Conservation (phyloP, 2,329 filamentous ascomycete genomes). For the Colletotrichum lupini region DNA sequence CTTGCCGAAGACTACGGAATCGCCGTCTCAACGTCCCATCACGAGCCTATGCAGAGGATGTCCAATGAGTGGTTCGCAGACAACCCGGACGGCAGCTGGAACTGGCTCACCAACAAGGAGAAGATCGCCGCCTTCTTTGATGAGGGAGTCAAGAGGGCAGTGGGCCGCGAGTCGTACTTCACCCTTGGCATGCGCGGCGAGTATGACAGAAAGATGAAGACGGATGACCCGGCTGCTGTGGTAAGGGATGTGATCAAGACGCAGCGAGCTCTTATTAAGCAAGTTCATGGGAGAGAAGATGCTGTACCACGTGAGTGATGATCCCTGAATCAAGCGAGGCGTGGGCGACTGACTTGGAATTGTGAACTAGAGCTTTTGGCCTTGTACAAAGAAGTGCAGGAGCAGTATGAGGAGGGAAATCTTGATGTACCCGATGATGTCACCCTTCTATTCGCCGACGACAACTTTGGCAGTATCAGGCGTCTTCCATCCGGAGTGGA, state of each 20-base stretch:
- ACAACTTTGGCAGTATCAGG: constrained; percentile 71
- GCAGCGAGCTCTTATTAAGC: constrained; percentile 64
- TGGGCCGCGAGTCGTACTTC: constrained; percentile 68
- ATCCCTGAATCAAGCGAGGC: neutral
- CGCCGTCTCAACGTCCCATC: constrained; percentile 73
- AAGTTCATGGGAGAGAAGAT: constrained; percentile 59
- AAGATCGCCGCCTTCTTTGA: constrained; percentile 68
- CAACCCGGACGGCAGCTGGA: constrained; percentile 63
- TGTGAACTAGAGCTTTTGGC: constrained; percentile 65
- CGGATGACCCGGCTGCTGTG: constrained; percentile 61
- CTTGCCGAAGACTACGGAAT: constrained; percentile 73
- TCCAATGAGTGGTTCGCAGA: constrained; percentile 59
- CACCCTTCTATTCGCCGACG: constrained; percentile 71
- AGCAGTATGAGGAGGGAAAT: constrained; percentile 67
- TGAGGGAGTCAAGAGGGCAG: constrained; percentile 64
- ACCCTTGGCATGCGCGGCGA: constrained; percentile 71
- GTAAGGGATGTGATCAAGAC: constrained; percentile 65
- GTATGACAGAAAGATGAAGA: constrained; percentile 63
- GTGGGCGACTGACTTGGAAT: neutral
- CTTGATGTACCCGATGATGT: constrained; percentile 70
- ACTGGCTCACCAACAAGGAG: constrained; percentile 66
- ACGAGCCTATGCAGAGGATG: constrained; percentile 72
- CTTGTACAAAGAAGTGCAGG: constrained; percentile 74
- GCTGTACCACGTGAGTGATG: constrained; percentile 52
- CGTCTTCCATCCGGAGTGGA: constrained; percentile 66